Evolutionary conservation across 2,329 filamentous ascomycete species (phyloP).

Genomic region (Colletotrichum sp.): DNA sequence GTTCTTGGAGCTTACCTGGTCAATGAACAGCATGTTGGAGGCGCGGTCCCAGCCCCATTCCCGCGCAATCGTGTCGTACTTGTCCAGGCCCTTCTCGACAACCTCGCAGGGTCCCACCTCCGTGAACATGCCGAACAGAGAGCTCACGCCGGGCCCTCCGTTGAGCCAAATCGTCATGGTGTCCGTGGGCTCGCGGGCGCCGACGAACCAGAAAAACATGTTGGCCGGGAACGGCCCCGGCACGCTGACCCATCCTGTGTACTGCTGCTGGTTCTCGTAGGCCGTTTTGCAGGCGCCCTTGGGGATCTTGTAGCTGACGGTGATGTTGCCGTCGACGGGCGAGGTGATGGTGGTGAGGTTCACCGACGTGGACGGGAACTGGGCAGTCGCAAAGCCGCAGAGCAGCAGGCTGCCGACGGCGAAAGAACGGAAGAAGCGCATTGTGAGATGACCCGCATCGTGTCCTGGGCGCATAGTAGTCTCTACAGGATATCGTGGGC

Average conservation of each 20-base stretch:
- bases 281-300: slow-evolving; percentile 68
- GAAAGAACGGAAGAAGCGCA: slow-evolving; percentile 12
- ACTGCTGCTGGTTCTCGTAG: slow-evolving; percentile 70
- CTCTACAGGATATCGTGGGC: not conserved
- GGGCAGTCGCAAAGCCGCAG: slow-evolving; percentile 1
- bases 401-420: slow-evolving; percentile 8
- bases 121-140: slow-evolving; percentile 67
- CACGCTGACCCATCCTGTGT: slow-evolving; percentile 71
- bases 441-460: slow-evolving; percentile 18
- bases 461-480: slow-evolving; percentile 15
- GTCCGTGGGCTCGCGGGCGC: slow-evolving; percentile 46
- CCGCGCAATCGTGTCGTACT: slow-evolving; percentile 58
- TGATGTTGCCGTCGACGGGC: slow-evolving; percentile 66
- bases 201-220: slow-evolving; percentile 57
- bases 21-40: slow-evolving; percentile 61
- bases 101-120: slow-evolving; percentile 62
- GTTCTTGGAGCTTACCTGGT: slow-evolving; percentile 46
- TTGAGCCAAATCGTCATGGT: slow-evolving; percentile 67
- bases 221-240: slow-evolving; percentile 59
- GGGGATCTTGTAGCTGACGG: slow-evolving; percentile 69
- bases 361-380: slow-evolving; percentile 15
- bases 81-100: slow-evolving; percentile 49
- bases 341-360: slow-evolving; percentile 64
- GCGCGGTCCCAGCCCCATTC: slow-evolving; percentile 70
- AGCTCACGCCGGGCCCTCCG: slow-evolving; percentile 69